Conservation (phyloP, 2,329 filamentous ascomycete genomes). For the Cercospora sojina region DNA sequence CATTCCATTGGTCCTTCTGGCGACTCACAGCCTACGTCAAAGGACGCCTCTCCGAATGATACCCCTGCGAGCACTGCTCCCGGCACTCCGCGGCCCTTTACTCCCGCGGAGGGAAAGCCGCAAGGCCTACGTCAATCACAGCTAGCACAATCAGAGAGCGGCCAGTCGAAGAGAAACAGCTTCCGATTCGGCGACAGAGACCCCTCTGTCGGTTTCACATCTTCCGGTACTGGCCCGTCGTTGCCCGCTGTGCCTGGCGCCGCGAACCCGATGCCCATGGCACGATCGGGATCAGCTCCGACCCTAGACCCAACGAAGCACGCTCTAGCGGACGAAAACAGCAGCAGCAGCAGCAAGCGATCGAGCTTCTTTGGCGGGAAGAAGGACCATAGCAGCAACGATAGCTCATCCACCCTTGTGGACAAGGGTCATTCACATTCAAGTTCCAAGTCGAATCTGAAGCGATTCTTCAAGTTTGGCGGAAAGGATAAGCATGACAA, state of each 20-base stretch:
- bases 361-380: conserved; percentile 56
- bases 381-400: conserved; percentile 52
- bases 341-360: conserved; percentile 56
- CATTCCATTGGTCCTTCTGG: conserved; percentile 59
- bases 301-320: conserved; percentile 13
- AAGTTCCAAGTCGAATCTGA: conserved; percentile 89
- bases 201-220: conserved; percentile 54
- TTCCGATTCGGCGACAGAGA: conserved; percentile 82
- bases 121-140: conserved; percentile 74
- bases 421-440: conserved; percentile 41
- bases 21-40: conserved; percentile 55
- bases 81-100: conserved; percentile 62
- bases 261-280: conserved; percentile 33
- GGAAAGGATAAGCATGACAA: conserved; percentile 68
- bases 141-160: conserved; percentile 25
- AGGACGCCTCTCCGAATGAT: conserved; percentile 63
- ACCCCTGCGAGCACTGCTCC: conserved; percentile 51
- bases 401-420: conserved; percentile 39
- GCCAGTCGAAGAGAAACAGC: conserved; percentile 55
- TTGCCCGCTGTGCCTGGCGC: conserved; percentile 27
- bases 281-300: conserved; percentile 43
- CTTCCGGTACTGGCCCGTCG: conserved; percentile 43
- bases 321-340: conserved; percentile 41
- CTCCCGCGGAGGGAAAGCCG: conserved; percentile 65
- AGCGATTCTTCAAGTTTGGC: conserved; percentile 79